Evolutionary conservation across 768 basidiomycete species (phyloP), one percentile per base, ranked within the genome.

Genomic region (Rubroboletus satanas): DNA sequence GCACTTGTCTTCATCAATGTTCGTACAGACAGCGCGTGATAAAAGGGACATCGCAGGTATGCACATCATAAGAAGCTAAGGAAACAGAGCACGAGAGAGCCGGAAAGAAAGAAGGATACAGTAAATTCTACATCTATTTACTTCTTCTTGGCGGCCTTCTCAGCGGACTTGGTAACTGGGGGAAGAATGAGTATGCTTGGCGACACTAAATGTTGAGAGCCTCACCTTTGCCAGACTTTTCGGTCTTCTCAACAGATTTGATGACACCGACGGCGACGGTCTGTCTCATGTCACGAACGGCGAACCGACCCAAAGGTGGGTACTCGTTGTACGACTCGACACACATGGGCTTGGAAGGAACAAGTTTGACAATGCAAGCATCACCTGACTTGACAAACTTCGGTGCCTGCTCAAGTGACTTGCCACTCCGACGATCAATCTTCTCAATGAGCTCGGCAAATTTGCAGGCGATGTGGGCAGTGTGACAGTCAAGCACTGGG

Each of bases 351-450:
- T 98, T 97, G 79, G 84, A 85, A 62, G 93, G 93, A 66, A 96
- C 77, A 61, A 97, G 90, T 79, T 97, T 97, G 79, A 93, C 94
- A 69, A 99, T 99, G 82, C 90, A 92, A 60, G 96, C 93, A 80
- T 99, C 97, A 77, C 97, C 97, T 56, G 93, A 95, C 84, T 98
- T 99, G 85, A 99, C 90, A 77, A 93, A 94, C 78, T 99, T 99
- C 78, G 97, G 97, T 53, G 72, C 29, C 68, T 79, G 77, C 75
- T 97, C 95, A 55, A 97, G 82, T 48, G 83, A 80, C 80, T 98
- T 98, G 75, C 96, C 96, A 72, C 90, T 88, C 74, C 96, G 93
- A 73, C 96, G 92, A 79, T 98, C 97, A 73, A 99, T 96, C 86
- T 97, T 99, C 85, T 98, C 94, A 69, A 95, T 80, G 75, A 98